A percentile compares a stretch with the other conserved stretches of the same genome.
Conservation (phyloP, 169 alveolate genomes). For the Eimeria falciformis region DNA sequence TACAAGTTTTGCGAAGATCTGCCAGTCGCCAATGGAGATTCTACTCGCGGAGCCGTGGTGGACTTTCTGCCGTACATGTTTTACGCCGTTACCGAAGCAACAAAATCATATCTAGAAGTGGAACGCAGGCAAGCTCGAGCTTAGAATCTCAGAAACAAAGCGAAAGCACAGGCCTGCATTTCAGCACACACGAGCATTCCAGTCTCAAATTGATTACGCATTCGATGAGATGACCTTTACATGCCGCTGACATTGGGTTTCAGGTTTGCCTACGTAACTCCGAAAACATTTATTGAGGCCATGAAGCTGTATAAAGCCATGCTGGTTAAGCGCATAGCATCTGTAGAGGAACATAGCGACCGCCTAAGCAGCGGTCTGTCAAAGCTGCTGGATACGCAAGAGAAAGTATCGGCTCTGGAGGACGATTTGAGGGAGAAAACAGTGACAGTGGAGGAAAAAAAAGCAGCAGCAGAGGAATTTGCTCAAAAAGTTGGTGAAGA, state of each 20-base stretch:
- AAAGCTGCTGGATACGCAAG: slow-evolving; percentile 92
- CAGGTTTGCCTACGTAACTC: slow-evolving; percentile 95
- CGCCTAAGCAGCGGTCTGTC: slow-evolving; percentile 93
- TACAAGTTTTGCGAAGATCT: slow-evolving; percentile 88
- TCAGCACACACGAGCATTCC: too few relatives aligned
- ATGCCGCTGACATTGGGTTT: not conserved
- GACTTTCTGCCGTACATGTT: slow-evolving; percentile 93
- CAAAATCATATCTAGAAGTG: slow-evolving; percentile 57
- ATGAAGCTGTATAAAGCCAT: slow-evolving; percentile 93
- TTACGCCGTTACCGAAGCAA: slow-evolving; percentile 80
- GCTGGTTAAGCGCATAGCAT: slow-evolving; percentile 88
- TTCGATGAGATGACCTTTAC: too few relatives aligned
- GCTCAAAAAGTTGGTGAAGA: slow-evolving; percentile 95
- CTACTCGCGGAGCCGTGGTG: slow-evolving; percentile 86
- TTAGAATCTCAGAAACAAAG: too few relatives aligned
- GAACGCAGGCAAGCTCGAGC: slow-evolving; percentile 43
- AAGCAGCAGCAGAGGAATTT: slow-evolving; percentile 94
- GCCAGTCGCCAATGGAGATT: slow-evolving; percentile 88
- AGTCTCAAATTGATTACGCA: too few relatives aligned
- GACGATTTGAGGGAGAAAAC: slow-evolving; percentile 91
- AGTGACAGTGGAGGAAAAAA: slow-evolving; percentile 93
- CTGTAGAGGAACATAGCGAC: slow-evolving; percentile 85
- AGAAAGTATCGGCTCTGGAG: slow-evolving; percentile 90
- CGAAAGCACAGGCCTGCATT: too few relatives aligned
- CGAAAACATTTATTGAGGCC: slow-evolving; percentile 96